A percentile compares a stretch with the other conserved stretches of the same genome.
phyloP scores from a whole-genome alignment of 1,284 basidiomycete species.

The Pyrrhoderma lamaoense region DNA sequence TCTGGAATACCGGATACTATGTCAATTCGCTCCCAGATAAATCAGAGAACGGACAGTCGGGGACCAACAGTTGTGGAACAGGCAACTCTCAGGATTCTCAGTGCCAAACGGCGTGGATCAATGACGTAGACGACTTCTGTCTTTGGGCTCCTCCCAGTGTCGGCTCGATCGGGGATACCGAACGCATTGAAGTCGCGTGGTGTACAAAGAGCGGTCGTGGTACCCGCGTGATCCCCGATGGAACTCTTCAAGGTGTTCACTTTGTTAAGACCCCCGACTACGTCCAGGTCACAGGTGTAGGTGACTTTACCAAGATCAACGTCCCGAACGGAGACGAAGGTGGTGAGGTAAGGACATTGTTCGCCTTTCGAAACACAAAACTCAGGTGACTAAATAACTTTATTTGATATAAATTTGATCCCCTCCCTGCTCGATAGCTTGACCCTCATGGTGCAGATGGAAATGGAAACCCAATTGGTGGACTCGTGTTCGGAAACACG shows the following conservation, averaged over 20 bases:
- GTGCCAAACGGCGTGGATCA: slow-evolving; percentile 52
- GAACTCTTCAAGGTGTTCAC: slow-evolving; percentile 37
- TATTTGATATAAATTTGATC: too few species aligned
- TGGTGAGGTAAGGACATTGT: slow-evolving; percentile 20
- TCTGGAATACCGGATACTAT: slow-evolving; percentile 45
- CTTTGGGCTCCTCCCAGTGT: slow-evolving; percentile 31
- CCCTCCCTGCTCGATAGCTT: slow-evolving; percentile 15
- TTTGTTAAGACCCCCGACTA: slow-evolving; percentile 41
- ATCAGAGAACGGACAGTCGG: slow-evolving; percentile 47
- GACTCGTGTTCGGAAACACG: slow-evolving; percentile 52
- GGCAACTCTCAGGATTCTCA: slow-evolving; percentile 37
- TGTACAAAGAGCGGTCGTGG: slow-evolving; percentile 44
- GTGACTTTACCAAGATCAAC: slow-evolving; percentile 28
- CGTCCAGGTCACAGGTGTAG: slow-evolving; percentile 34
- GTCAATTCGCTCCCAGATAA: slow-evolving; percentile 32
- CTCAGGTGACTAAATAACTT: background rate
- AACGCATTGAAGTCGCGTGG: slow-evolving; percentile 43
- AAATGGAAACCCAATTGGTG: slow-evolving; percentile 53
- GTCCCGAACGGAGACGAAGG: slow-evolving; percentile 30
- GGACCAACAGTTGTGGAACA: slow-evolving; percentile 51
- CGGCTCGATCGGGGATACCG: slow-evolving; percentile 39
- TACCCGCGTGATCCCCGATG: slow-evolving; percentile 39
- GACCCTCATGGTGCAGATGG: slow-evolving; percentile 29
- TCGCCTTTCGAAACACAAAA: background rate
- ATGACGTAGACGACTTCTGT: slow-evolving; percentile 30